Percentiles rank a stretch among this genome's conserved stretches.
These are phyloP conservation scores for Trichoderma citrinoviride DNA, from an alignment of 2,329 filamentous ascomycete genomes.

Conservation along the genomic window DNA sequence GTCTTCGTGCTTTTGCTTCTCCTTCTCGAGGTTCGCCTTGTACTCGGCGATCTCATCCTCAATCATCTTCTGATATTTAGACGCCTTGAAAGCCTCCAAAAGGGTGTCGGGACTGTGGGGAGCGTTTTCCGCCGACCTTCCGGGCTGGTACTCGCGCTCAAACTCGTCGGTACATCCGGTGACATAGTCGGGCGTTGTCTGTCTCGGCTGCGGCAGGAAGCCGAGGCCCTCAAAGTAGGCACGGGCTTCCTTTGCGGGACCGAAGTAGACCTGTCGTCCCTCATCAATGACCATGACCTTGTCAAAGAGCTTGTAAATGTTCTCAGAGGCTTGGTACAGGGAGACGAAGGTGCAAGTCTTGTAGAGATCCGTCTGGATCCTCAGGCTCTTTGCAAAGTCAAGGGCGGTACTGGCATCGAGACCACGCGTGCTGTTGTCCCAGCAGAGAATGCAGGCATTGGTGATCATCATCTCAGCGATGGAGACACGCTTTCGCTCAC, in stretches of 20 bases:
- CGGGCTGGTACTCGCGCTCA: constrained; percentile 71
- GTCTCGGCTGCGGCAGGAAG: constrained; percentile 69
- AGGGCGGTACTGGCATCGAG: constrained; percentile 67
- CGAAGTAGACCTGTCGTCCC: constrained; percentile 74
- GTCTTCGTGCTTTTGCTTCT: constrained; percentile 69
- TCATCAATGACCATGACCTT: constrained; percentile 80
- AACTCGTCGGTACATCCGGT: constrained; percentile 83
- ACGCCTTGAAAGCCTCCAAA: constrained; percentile 67
- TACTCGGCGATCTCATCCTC: constrained; percentile 67
- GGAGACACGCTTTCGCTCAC: constrained; percentile 75
- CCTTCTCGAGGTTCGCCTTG: constrained; percentile 59
- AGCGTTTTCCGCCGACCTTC: constrained; percentile 62
- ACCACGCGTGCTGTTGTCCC: constrained; percentile 72
- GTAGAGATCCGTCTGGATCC: constrained; percentile 80
- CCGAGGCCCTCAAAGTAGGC: constrained; percentile 75
- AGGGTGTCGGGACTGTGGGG: constrained; percentile 67
- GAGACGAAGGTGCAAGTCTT: constrained; percentile 82
- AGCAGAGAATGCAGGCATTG: constrained; percentile 67
- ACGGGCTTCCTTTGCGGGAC: constrained; percentile 64
- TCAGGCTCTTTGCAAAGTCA: constrained; percentile 66
- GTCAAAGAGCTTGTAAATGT: constrained; percentile 75
- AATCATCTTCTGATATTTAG: constrained; percentile 55
- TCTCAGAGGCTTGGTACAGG: constrained; percentile 81
- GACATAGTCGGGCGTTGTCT: constrained; percentile 79
- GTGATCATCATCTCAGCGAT: constrained; percentile 83